Evolutionary conservation across 2,329 filamentous ascomycete genomes (phyloP), one percentile per base, ranked within the genome.

Genomic region (Calonectria pteridis): DNA sequence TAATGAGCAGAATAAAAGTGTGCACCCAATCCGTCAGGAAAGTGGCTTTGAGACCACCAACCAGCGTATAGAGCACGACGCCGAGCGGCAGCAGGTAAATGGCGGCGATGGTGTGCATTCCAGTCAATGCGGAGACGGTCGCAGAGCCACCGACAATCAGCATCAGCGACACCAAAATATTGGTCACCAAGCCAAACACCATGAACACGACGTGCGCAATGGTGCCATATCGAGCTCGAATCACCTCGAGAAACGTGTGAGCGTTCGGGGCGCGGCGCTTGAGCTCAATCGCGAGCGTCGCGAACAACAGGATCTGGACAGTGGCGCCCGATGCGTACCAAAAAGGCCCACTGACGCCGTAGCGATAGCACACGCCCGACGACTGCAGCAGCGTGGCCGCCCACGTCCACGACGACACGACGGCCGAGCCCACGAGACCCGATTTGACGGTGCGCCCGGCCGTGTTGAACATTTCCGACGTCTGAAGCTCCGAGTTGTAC

Each of bases 331-430:
- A 89, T 1, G 90, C 91, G 80, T 93, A 93, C 89, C 89, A 91
- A 58, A 89, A 89, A 13, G 86, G 86, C 18, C 91, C 92, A 0
- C 90, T 89, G 49, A 94, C 89, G 16, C 92, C 94, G 81, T 96
- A 96, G 75, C 91, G 88, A 84, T 98, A 98, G 75, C 94, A 94
- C 23, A 98, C 94, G n/a, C 92, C 91, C 0, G 94, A 93, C 1
- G 91, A 94, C 81, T 97, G 94, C 3, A 97, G 88, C 1, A 96
- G 87, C 0, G 94, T 97, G 28, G 94, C 95, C 0, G 95, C 95
- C 95, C 95, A 98, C 0, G 95, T 98, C 95, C 96, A 98, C 6
- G 93, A 95, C 20, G 94, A 96, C 4, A 98, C 95, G n/a, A 98
- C 95, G 20, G 95, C 95, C 6, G 94, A 94, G 14, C 94, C 94